Conservation (phyloP, 352 stramenopile species). For the Phytophthora hibernalis region DNA sequence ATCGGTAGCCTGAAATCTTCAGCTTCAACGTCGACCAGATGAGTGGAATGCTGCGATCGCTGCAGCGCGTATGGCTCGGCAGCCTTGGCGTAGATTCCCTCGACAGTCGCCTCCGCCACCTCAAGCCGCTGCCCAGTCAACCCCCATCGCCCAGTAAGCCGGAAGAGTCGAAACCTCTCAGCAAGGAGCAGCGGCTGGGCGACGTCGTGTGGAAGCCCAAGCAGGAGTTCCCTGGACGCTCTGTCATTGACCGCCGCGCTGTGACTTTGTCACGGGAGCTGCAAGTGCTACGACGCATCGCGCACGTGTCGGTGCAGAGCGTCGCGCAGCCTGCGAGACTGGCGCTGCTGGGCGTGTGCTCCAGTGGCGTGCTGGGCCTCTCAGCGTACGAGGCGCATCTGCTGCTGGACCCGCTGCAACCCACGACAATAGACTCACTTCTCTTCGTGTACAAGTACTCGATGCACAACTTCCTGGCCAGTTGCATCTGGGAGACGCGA, state of each 20-base stretch:
- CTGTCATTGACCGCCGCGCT: conserved; percentile 45
- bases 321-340: conserved; percentile 60
- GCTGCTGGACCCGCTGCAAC: conserved; percentile 42
- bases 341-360: conserved; percentile 56
- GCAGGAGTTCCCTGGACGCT: conserved; percentile 61
- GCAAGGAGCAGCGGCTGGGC: conserved; percentile 46
- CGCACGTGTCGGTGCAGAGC: conserved; percentile 43
- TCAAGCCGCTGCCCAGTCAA: neutral
- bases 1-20: too few relatives aligned
- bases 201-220: conserved; percentile 67
- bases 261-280: conserved; percentile 46
- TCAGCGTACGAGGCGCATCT: conserved; percentile 59
- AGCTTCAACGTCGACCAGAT: conserved; percentile 28
- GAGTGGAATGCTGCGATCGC: conserved; percentile 26
- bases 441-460: conserved; percentile 67
- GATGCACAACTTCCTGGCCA: conserved; percentile 68
- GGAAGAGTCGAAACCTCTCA: conserved; percentile 22
- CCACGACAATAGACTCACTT: conserved; percentile 37
- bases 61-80: conserved; percentile 38
- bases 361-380: conserved; percentile 49
- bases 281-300: conserved; percentile 59
- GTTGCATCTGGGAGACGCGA: conserved; percentile 69
- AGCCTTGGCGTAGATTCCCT: conserved; percentile 1
- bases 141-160: conserved; percentile 9
- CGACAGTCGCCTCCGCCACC: conserved; percentile 1